phyloP scores from a whole-genome alignment of 2,329 filamentous ascomycete genomes.

The Macroventuria anomochaeta region DNA sequence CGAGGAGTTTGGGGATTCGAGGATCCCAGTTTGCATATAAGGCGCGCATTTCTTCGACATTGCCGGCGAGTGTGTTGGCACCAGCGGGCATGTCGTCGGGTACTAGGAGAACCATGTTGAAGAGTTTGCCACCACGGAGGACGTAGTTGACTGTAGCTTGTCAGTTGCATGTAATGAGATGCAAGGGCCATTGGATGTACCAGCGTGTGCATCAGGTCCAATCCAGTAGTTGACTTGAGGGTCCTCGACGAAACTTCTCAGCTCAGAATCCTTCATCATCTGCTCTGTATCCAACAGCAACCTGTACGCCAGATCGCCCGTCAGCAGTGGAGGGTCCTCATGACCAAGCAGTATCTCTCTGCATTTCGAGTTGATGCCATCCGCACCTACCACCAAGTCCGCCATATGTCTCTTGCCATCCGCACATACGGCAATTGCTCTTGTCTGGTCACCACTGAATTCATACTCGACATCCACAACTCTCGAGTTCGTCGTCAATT shows the following conservation, averaged over 20 bases:
- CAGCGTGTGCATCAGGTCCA: slow-evolving; percentile 57
- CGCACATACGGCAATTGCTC: slow-evolving; percentile 50
- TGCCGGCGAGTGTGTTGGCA: slow-evolving; percentile 55
- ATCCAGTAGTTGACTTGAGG: slow-evolving; percentile 62
- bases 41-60: slow-evolving; percentile 61
- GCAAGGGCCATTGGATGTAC: slow-evolving; percentile 21
- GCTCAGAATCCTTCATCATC: slow-evolving; percentile 56
- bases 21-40: slow-evolving; percentile 66
- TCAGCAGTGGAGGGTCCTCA: slow-evolving; percentile 56
- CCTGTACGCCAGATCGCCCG: slow-evolving; percentile 60
- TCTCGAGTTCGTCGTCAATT: slow-evolving; percentile 53
- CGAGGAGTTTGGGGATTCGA: slow-evolving; percentile 60
- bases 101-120: slow-evolving; percentile 60
- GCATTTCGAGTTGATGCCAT: slow-evolving; percentile 56
- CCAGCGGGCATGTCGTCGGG: slow-evolving; percentile 58
- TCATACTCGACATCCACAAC: slow-evolving; percentile 53
- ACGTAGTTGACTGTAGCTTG: slow-evolving; percentile 56
- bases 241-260: slow-evolving; percentile 54
- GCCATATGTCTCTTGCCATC: slow-evolving; percentile 48
- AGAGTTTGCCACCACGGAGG: slow-evolving; percentile 55
- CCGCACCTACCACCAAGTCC: slow-evolving; percentile 57
- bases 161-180: neutral
- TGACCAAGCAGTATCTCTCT: slow-evolving; percentile 55
- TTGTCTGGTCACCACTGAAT: slow-evolving; percentile 27
- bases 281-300: slow-evolving; percentile 55